Base-by-base conservation (phyloP, 306 rosid species). In the Elaeagnus macrophylla region DNA sequence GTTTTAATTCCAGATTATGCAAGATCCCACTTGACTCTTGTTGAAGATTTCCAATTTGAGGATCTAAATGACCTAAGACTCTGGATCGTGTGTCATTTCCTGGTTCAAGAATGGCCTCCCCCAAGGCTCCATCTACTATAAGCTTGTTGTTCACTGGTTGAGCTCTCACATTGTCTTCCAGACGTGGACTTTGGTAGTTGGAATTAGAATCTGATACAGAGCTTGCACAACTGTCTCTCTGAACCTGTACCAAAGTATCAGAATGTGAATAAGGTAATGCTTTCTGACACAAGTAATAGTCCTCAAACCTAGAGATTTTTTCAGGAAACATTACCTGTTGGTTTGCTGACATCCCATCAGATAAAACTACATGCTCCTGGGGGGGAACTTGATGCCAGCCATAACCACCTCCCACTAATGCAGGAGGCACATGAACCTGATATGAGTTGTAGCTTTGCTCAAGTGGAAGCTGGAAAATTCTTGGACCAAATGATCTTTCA, bases 231-330 rank as follows among this genome's bases (percentile, higher is more conserved):
- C 64, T 39, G 35, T 42, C 73, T 13, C 51, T 72, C 59, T 85
- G 85, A 75, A 75, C 85, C 56, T 50, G 84, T 64, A 67, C 79
- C 53, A 76, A 44, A 45, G 86, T 67, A 75, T 90, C 85, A 41
- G 90, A 90, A 79, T 90, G 95, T 37, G 94, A 79, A 72, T 86
- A 88, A 62, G 97, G 95, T 69, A 89, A 59, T 46, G 67, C 77
- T 66, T 42, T 81, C 81, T 74, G 94, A 73, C 95, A 90, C 82
- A 83, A 65, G 66, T 69, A 72, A 72, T 86, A 83, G 42, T 82
- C 81, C 67, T 85, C 80, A 41, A 56, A 66, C 70, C 75, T 71
- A 13, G 42, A 66, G 61, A 67, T 43, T 60, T 72, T 71, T 64
- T 81, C 80, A 65, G 79, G 63, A 65, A 54, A 67, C 60, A 57